Percentiles rank a stretch among this genome's conserved stretches.
These are phyloP conservation scores for Dipteronia dyeriana DNA, from an alignment of 345 rosid genomes.

Conservation along the genomic window DNA sequence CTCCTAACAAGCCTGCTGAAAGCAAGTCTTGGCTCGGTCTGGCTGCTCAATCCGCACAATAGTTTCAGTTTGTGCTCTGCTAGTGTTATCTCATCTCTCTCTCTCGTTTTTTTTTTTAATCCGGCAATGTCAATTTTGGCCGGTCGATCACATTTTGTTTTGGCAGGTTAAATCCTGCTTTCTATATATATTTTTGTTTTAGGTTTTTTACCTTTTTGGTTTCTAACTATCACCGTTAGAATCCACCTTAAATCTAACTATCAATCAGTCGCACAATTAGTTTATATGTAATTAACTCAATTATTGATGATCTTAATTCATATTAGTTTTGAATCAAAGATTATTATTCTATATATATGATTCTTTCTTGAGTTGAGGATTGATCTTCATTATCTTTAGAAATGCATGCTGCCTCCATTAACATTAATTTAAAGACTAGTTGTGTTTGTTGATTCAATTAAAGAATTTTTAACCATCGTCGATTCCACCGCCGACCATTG, in stretches of 20 bases:
- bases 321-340: neutral
- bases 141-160: slow-evolving; percentile 9
- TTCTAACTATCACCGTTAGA: neutral
- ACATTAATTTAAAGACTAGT: too few species aligned
- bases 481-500: neutral
- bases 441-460: too few species aligned
- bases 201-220: neutral
- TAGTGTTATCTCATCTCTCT: neutral
- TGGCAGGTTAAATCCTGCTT: slow-evolving; percentile 22
- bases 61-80: slow-evolving; percentile 13
- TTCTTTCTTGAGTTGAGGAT: too few species aligned
- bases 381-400: neutral
- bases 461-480: neutral
- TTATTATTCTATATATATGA: neutral
- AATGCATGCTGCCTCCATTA: too few species aligned
- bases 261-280: slow-evolving; percentile 22
- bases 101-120: neutral
- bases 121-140: slow-evolving; percentile 12
- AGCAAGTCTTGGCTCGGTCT: slow-evolving; percentile 75
- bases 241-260: slow-evolving; percentile 25
- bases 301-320: neutral
- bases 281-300: slow-evolving; percentile 25
- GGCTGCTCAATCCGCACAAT: slow-evolving; percentile 47
- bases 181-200: neutral
- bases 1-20: slow-evolving; percentile 42